These are phyloP conservation scores for Pseudoneurospora amorphoporcata DNA, from an alignment of 495 filamentous ascomycete genomes.

Conservation along the genomic window DNA sequence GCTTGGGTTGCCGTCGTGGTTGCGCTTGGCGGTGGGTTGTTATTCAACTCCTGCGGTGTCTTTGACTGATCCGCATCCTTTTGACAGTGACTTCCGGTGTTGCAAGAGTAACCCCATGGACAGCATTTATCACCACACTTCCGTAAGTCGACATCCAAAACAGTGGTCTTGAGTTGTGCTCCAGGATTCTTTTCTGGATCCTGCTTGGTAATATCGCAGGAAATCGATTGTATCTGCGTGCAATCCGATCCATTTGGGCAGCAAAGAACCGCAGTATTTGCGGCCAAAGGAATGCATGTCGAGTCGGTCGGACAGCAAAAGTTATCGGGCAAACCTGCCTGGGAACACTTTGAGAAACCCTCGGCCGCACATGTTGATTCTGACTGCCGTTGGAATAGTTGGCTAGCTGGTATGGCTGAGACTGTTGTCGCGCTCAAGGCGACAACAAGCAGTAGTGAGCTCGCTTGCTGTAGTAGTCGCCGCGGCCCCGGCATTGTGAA, in stretches of 20 bases:
- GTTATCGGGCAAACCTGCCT: conserved; percentile 46
- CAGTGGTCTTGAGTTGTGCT: conserved; percentile 59
- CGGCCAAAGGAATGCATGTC: conserved; percentile 58
- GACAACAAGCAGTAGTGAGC: neutral
- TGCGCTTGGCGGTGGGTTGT: conserved; percentile 11
- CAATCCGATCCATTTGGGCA: conserved; percentile 59
- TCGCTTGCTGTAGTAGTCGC: neutral
- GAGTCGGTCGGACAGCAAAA: conserved; percentile 64
- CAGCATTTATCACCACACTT: conserved; percentile 59
- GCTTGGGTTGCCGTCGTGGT: conserved; percentile 6
- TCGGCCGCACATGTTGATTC: conserved; percentile 19
- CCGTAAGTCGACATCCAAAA: conserved; percentile 42
- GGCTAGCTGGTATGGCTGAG: conserved; percentile 12
- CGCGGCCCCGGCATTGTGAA: neutral
- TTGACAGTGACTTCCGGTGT: conserved; percentile 29
- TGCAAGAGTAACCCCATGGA: conserved; percentile 70
- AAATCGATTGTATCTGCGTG: conserved; percentile 54
- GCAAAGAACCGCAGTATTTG: conserved; percentile 61
- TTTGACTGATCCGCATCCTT: conserved; percentile 26
- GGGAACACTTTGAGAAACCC: conserved; percentile 37
- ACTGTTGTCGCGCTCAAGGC: neutral
- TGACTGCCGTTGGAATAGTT: conserved; percentile 24
- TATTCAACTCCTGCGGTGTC: neutral
- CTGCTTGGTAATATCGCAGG: conserved; percentile 58
- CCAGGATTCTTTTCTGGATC: conserved; percentile 52